A percentile compares a stretch with the other conserved stretches of the same genome.
Conservation (phyloP, 2,329 filamentous ascomycete genomes). For the Trichoderma afroharzianum region DNA sequence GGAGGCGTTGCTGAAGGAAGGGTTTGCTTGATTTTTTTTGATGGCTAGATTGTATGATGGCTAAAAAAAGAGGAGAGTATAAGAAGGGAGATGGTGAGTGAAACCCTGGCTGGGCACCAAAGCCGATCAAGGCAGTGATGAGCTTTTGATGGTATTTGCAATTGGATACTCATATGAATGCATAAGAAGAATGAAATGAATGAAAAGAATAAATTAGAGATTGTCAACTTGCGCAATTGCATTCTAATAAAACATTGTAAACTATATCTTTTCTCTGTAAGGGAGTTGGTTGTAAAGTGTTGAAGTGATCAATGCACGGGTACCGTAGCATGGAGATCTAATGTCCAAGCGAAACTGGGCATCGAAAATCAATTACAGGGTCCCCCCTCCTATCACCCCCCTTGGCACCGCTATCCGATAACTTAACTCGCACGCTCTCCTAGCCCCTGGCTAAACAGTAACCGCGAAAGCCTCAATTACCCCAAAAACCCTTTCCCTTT, state of each 20-base stretch:
- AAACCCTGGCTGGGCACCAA: neutral
- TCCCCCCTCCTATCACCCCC: neutral
- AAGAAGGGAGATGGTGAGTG: neutral
- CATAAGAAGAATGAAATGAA: too few relatives aligned
- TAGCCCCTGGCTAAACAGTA: neutral
- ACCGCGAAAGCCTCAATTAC: constrained; percentile 5
- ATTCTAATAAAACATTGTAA: neutral
- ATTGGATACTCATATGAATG: neutral
- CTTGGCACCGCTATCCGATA: neutral
- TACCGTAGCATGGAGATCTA: neutral
- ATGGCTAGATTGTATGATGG: neutral
- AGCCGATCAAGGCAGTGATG: neutral
- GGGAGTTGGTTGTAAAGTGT: neutral
- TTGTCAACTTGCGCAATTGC: neutral
- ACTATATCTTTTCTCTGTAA: neutral
- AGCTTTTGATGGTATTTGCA: neutral
- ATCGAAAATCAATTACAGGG: neutral
- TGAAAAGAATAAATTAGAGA: neutral
- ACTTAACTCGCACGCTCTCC: neutral
- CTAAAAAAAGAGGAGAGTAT: neutral
- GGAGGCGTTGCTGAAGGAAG: constrained; percentile 42
- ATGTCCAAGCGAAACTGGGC: neutral
- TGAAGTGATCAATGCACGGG: neutral
- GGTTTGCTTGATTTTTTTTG: neutral
- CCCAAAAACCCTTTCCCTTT: neutral